Conservation (phyloP, 768 basidiomycete genomes). For the Tephrocybe rancida region DNA sequence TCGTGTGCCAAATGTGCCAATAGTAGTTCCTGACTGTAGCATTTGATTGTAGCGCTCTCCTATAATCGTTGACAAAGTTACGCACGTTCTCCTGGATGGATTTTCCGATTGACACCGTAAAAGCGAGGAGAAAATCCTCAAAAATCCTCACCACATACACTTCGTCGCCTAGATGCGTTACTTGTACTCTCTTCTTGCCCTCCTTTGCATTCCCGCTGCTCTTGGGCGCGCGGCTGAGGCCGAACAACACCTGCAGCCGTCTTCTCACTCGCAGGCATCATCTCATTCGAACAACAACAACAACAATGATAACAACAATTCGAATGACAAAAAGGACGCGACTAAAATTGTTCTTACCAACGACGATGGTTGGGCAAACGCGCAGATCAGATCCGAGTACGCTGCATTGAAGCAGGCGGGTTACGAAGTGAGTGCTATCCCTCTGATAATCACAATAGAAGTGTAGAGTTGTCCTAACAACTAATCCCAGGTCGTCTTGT, state of each 20-base stretch:
- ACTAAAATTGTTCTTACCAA: constrained; percentile 26
- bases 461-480: neutral
- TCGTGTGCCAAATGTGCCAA: no score
- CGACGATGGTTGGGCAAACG: constrained; percentile 42
- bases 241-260: neutral
- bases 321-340: neutral
- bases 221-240: neutral
- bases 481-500: constrained; percentile 40
- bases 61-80: no score
- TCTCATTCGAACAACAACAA: no score
- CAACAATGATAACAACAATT: neutral
- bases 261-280: neutral
- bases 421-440: constrained; percentile 30
- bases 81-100: no score
- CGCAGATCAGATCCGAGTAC: constrained; percentile 42
- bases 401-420: constrained; percentile 35
- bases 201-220: neutral
- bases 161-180: no score
- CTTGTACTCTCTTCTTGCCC: constrained; percentile 1
- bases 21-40: no score
- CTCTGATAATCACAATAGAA: neutral
- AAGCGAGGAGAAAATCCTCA: no score
- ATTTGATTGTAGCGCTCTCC: no score
- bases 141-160: no score
- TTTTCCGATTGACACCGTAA: no score